Evolutionary conservation across 192 early-diverging fungal genomes (phyloP), one percentile per base, ranked within the genome.

Genomic region (Podila clonocystis): DNA sequence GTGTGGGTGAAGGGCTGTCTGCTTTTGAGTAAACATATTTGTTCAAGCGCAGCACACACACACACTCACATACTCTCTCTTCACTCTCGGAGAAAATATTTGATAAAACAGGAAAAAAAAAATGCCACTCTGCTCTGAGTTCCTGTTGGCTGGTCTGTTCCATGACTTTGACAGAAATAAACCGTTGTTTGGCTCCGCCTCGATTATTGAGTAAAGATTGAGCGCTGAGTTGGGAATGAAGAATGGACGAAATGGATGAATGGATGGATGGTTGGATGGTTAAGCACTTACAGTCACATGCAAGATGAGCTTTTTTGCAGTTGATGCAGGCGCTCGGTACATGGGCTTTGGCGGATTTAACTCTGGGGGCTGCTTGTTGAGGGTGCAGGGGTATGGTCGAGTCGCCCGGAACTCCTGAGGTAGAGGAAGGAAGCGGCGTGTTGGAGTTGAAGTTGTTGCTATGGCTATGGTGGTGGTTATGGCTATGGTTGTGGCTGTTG

Each of bases 311-410:
- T 66, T 91, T 89, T 69, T 95, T 95, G 84, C 95, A 97, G 83
- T 96, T 94, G 41, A 91, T 85, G 82, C 95, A 97, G n/a, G 95
- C 95, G 73, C 93, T 94, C 33, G 91, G 90, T 15, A 97, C 95
- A 67, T 97, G 94, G 55, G 90, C 84, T 68, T 92, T 94, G 68
- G 84, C 83, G 4, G 76, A 38, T 65, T 82, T 82, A 65, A 72
- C 62, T 71, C 80, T 62, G 26, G 80, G 38, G 2, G 55, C 69
- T 9, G 67, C 22, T 29, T 45, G 77, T 41, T 69, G 72, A 20
- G 68, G 36, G 4, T 41, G 69, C 11, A 75, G 73, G 19, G 80
- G 65, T 2, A 50, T 36, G 2, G 68, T 49, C 50, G 62, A 9
- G 22, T 55, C 36, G 17, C 55, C 29, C 29, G 66, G 31, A 36